A percentile compares a stretch with the other conserved stretches of the same genome.
Evolutionary conservation across 345 rosid genomes (phyloP).

Genomic region (Euphorbia tirucalli): DNA sequence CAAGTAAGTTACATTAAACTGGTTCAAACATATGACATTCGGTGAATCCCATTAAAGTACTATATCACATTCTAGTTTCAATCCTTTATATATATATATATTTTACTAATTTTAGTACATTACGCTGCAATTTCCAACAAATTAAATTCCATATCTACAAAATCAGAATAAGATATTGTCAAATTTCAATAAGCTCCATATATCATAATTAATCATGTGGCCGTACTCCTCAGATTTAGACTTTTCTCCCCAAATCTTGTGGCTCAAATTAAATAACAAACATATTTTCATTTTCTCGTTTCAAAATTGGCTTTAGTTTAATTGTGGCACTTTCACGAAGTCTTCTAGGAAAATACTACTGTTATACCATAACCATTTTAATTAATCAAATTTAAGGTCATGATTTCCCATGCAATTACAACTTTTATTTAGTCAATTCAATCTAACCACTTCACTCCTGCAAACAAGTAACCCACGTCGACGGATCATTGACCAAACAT

Average conservation of each 20-base stretch:
- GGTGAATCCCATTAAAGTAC: too few relatives aligned
- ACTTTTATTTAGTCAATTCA: too few relatives aligned
- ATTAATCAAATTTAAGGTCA: neutral
- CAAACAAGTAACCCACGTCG: neutral
- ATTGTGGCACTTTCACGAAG: neutral
- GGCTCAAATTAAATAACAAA: too few relatives aligned
- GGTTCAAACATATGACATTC: too few relatives aligned
- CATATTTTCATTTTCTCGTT: neutral
- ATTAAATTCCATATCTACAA: neutral
- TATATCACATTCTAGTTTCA: too few relatives aligned
- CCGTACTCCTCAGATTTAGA: too few relatives aligned
- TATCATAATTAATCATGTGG: neutral
- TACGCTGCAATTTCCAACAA: neutral
- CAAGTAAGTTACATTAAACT: too few relatives aligned
- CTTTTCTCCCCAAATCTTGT: neutral
- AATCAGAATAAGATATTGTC: neutral
- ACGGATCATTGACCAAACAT: neutral
- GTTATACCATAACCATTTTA: too few relatives aligned
- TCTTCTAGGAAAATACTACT: neutral
- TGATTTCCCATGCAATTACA: too few relatives aligned
- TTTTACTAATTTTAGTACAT: too few relatives aligned
- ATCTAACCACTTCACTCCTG: neutral
- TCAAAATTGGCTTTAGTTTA: neutral
- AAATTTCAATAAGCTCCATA: too few relatives aligned
- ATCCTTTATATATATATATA: too few relatives aligned